These are phyloP conservation scores for Taphrina communis DNA, from an alignment of 1,139 yeast species.

Conservation along the genomic window DNA sequence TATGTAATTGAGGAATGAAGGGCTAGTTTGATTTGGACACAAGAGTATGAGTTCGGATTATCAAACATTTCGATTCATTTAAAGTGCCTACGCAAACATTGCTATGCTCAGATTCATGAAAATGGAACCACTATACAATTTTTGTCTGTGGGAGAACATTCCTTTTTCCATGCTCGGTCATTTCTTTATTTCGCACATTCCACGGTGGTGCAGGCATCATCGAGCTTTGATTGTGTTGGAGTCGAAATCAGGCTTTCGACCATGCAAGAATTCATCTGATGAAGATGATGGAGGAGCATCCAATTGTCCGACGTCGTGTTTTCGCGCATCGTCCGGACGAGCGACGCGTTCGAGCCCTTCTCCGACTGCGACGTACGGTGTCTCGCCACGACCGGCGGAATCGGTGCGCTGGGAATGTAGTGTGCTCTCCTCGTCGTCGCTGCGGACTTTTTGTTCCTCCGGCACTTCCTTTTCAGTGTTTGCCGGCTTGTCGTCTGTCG, in stretches of 20 bases:
- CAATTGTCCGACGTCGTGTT: constrained; percentile 17
- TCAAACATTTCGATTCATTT: no score
- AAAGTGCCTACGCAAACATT: no score
- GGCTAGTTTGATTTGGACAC: no score
- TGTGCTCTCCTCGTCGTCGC: constrained; percentile 24
- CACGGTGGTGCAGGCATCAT: no score
- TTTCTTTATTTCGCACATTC: no score
- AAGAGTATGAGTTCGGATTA: no score
- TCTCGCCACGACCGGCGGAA: constrained; percentile 2
- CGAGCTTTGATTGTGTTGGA: constrained; percentile 1
- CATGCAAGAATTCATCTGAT: constrained; percentile 15
- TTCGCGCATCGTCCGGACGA: constrained; percentile 17
- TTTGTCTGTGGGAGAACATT: no score
- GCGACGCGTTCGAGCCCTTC: constrained; percentile 31
- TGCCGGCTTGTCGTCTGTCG: constrained; percentile 12
- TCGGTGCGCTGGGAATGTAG: constrained; percentile 17
- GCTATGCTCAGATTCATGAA: no score
- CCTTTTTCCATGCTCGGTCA: no score
- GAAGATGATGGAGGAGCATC: no score
- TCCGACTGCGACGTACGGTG: constrained; percentile 12
- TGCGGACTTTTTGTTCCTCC: constrained; percentile 1
- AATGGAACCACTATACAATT: no score
- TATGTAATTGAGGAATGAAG: no score
- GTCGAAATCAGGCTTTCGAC: constrained; percentile 7
- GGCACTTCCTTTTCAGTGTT: constrained; percentile 15